Evolutionary conservation across 805 yeast genomes (phyloP), one percentile per base, ranked within the genome.

Genomic region (Wickerhamiella galacta): DNA sequence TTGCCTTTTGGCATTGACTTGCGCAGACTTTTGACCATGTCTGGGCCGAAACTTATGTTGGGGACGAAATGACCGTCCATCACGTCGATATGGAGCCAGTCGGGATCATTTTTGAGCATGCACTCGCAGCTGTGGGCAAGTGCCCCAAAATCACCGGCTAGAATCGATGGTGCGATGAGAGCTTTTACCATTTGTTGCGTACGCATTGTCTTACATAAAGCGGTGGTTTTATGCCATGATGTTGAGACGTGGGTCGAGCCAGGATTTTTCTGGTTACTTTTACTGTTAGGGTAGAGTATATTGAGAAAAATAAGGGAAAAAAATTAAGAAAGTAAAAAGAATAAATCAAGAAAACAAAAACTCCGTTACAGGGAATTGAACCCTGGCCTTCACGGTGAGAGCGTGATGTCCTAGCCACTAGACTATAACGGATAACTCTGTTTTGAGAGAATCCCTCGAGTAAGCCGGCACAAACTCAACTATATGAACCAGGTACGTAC

Each of bases 31-130:
- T 72, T 59, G 31, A 85, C 83, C 34, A 87, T 70, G 36, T 94
- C 94, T 23, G 93, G 82, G 17, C 99, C 99, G 48, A 90, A 63
- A 1, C 95, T 75, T 43, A 90, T 76, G 60, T 90, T 90, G 44
- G 98, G 98, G 31, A 90, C 99, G 53, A 90, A 90, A 57, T 87
- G 85, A 31, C 98, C 98, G 54, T 90, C 99, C 99, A 90, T 90
- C 31, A 90, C 87, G 57, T 90, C 99, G 33, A 90, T 72, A 57
- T 90, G 99, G 40, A 90, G 72, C 99, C 99, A 90, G 48, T 87
- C 94, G 15, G 95, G 93, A 16, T 79, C 76, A 36, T 76, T 65
- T 33, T 71, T 68, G 50, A 81, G 72, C 59, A 85, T 77, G 38
- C 68, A 65, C 50, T 76, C 77, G 57, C 95, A 81, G 41, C 85